Evolutionary conservation across 2,329 filamentous ascomycete species (phyloP), one percentile per base, ranked within the genome.

Genomic region (Conoideocrella luteorostrata): DNA sequence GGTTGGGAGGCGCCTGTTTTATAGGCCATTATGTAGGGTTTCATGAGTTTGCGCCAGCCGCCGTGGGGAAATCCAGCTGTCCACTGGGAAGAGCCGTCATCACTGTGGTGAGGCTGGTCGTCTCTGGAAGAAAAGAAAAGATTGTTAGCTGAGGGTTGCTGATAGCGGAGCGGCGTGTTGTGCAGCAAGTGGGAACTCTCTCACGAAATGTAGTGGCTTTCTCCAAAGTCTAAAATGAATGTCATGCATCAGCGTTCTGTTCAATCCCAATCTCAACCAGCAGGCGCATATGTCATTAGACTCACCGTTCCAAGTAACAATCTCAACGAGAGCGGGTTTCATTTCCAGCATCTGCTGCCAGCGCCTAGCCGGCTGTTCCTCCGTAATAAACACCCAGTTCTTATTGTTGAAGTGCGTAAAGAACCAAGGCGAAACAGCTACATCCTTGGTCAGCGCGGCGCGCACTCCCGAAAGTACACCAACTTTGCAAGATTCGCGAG

Each of bases 1-100:
- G 50, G 47, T 15, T 45, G 22, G 9, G 24, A 44, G 4, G 47
- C 47, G 12, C 52, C 50, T 15, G 47, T 21, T 42, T 54, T 54
- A 39, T 52, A 54, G 13, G 52, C 52, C 13, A 45, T 36, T 38
- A 54, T 52, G 24, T 52, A 54, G n/a, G 52, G 52, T 45, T 48
- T 52, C 46, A 43, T 44, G 4, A 52, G 48, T 15, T 45, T 41
- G 29, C 52, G 43, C 52, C 52, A 54, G 34, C 43, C 52, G 23
- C 47, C 65, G 47, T 71, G 70, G 47, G 53, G 65, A 52, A 70
- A 71, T 10, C 65, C 66, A 32, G 68, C 64, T 39, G 66, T 67
- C 68, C 68, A 71, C 52, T 63, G 69, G 18, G 62, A 68, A 34
- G 68, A 72, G 49, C 66, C 71, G 48, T 66, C 71, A 37, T 67